phyloP scores from a whole-genome alignment of 805 yeast species.

The Suhomyces pyralidae region DNA sequence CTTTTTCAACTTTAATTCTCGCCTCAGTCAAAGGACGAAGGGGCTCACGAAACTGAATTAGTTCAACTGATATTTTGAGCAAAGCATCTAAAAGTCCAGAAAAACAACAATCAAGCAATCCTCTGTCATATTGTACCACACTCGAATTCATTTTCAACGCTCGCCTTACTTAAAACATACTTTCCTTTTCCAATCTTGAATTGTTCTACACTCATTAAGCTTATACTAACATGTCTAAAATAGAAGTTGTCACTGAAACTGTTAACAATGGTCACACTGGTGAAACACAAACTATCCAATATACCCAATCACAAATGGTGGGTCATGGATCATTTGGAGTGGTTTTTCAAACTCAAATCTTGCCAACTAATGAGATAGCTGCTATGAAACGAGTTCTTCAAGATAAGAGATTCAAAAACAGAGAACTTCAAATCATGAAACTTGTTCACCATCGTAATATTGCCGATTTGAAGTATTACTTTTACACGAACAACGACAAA shows the following conservation, averaged over 20 bases:
- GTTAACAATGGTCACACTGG: constrained; percentile 74
- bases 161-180: neutral
- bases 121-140: neutral
- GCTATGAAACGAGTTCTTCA: constrained; percentile 97
- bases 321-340: constrained; percentile 99
- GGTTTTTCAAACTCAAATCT: constrained; percentile 82
- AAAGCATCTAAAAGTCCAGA: neutral
- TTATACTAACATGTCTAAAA: constrained; percentile 42
- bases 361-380: constrained; percentile 72
- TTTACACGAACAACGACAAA: constrained; percentile 72
- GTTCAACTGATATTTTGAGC: neutral
- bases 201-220: neutral
- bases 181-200: neutral
- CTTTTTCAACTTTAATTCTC: neutral
- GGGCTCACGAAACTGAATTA: neutral
- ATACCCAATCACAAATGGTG: constrained; percentile 82
- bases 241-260: constrained; percentile 54
- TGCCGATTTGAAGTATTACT: constrained; percentile 83
- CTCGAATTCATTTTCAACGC: neutral
- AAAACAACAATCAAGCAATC: neutral
- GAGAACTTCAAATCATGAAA: constrained; percentile 96
- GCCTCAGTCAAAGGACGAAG: neutral
- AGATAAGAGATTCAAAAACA: constrained; percentile 88
- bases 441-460: constrained; percentile 80
- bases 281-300: constrained; percentile 57